phyloP scores from a whole-genome alignment of 345 rosid genomes.

The Cardamine resedifolia region DNA sequence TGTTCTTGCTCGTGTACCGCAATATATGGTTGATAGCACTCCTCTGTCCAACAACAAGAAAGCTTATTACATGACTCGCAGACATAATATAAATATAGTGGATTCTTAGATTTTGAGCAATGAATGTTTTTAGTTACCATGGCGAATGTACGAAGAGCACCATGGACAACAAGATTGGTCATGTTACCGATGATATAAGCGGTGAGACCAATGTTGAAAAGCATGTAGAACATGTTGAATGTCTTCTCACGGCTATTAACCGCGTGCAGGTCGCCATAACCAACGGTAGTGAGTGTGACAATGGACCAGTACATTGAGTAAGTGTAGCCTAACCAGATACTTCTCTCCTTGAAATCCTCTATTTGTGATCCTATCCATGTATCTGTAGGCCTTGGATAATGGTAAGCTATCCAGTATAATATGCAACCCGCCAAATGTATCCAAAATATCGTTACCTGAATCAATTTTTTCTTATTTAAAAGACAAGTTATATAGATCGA shows the following conservation, averaged over 20 bases:
- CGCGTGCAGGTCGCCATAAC: slow-evolving; percentile 88
- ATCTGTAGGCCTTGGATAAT: slow-evolving; percentile 39
- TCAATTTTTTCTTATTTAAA: background rate
- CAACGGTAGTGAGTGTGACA: slow-evolving; percentile 87
- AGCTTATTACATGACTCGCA: background rate
- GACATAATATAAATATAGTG: too few relatives aligned
- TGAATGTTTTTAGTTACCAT: slow-evolving; percentile 45
- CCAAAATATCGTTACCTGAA: slow-evolving; percentile 78
- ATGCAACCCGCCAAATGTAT: slow-evolving; percentile 85
- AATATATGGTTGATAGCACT: slow-evolving; percentile 70
- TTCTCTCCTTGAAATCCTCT: slow-evolving; percentile 57
- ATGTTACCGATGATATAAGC: slow-evolving; percentile 91
- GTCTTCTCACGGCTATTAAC: slow-evolving; percentile 65
- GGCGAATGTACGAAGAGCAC: slow-evolving; percentile 59
- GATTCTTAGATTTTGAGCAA: background rate
- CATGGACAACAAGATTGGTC: slow-evolving; percentile 89
- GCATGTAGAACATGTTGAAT: slow-evolving; percentile 83
- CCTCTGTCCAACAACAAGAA: slow-evolving; percentile 53
- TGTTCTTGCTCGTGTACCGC: slow-evolving; percentile 74
- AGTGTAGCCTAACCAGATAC: slow-evolving; percentile 83
- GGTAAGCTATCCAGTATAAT: slow-evolving; percentile 72
- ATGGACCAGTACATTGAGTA: slow-evolving; percentile 94
- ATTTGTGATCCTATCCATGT: slow-evolving; percentile 77
- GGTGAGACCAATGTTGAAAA: slow-evolving; percentile 84
- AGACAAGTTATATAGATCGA: too few relatives aligned